Evolutionary conservation across 1,139 yeast genomes (phyloP), one percentile per base, ranked within the genome.

Genomic region (Geotrichum macrosporum): DNA sequence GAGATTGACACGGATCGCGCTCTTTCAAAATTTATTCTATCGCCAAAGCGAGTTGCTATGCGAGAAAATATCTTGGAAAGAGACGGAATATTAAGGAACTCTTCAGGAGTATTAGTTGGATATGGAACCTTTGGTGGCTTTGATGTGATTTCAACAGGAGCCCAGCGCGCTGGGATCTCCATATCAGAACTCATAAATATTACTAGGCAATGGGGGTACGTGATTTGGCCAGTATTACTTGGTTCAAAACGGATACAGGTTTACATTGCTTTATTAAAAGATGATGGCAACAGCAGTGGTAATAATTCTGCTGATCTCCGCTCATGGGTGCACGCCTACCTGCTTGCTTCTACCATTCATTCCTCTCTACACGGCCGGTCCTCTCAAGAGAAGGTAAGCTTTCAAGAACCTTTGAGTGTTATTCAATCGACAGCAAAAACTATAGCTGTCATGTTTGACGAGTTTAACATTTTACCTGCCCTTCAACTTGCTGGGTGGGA

Each of bases 321-420:
- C 20, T 65, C 65, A 3, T 64, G 67, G 68, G 61, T 54, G 13
- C 68, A 64, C 46, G 67, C 67, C 8, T 53, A 61, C 35, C 46
- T 61, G 20, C 46, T 65, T 4, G 63, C 64, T 3, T 51, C 53
- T 13, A 36, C 34, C 9, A 19, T 46, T 24, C 21, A 22, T 12
- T 12, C 30, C 8, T 20, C 34, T 24, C 12, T 26, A 3, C 18
- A 26, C 4, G 27, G n/a, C 4, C 19, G 29, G 5, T 19, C 21
- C 15, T n/a, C 24, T 15, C 27, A 15, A 4, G 36, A 39, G 5
- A 40, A 32, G 29, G 13, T 16, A n/a, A 42, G 32, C 2, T 24
- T 41, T 18, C 20, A 44, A 10, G 46, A 48, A 20, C 55, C 53
- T 10, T 47, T 55, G 21, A 55, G 55, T 19, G 51, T 55, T n/a